Evolutionary conservation across 2,329 filamentous ascomycete genomes (phyloP).

Genomic region (Colletotrichum euphorbiae): DNA sequence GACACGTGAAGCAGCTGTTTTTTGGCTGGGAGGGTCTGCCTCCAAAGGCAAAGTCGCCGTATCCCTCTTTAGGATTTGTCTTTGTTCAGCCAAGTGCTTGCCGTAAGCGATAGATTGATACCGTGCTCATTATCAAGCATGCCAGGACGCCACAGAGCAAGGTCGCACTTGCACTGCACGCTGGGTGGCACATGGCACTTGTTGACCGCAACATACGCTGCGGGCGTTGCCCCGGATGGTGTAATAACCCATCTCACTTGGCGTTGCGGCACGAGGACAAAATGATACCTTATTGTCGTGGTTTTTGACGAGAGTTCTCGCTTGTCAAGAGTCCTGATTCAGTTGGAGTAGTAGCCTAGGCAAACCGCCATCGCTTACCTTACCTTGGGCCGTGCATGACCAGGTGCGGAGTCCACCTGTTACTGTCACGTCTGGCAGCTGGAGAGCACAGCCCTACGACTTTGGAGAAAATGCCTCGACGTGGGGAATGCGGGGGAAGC

Average conservation of each 20-base stretch:
- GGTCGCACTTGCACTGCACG: no score
- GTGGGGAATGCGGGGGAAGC: no score
- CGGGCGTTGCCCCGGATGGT: not conserved
- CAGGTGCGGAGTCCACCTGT: no score
- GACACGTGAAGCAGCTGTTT: conserved; percentile 30
- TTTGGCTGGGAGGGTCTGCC: not conserved
- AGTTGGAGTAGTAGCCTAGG: not conserved
- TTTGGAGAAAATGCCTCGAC: no score
- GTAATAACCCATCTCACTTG: no score
- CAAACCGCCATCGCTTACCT: no score
- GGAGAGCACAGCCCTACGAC: no score
- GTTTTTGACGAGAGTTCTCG: not conserved
- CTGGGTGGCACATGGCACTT: conserved; percentile 2
- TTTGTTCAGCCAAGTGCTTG: not conserved
- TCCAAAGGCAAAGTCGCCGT: not conserved
- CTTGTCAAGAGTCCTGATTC: not conserved
- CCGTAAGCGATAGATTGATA: not conserved
- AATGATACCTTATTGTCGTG: not conserved
- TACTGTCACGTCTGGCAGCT: no score
- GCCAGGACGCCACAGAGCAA: not conserved
- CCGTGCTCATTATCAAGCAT: not conserved
- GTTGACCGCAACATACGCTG: not conserved
- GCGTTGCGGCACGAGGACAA: no score
- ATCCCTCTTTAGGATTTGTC: not conserved
- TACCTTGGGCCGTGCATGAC: no score